Percentiles rank a stretch among this genome's conserved stretches.
Conservation (phyloP, 2,329 filamentous ascomycete species). For the Ilyonectria mors-panacis region DNA sequence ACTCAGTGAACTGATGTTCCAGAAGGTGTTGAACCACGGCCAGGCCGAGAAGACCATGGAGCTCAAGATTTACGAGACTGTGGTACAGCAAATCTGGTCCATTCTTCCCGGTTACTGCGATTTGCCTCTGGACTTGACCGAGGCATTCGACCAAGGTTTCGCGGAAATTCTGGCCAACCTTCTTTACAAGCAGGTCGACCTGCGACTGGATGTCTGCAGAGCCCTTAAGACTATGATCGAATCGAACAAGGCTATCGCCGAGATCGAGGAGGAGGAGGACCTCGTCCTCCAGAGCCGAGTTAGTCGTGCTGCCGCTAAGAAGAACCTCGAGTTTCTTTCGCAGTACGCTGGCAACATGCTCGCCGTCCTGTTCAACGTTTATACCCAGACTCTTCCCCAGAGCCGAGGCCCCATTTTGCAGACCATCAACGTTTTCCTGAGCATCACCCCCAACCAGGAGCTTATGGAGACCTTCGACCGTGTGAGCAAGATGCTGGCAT, state of each 20-base stretch:
- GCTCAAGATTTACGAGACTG: conserved; percentile 96
- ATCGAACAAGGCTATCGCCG: conserved; percentile 86
- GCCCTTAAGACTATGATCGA: conserved; percentile 90
- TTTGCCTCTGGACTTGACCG: conserved; percentile 82
- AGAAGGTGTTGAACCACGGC: conserved; percentile 87
- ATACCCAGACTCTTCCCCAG: conserved; percentile 94
- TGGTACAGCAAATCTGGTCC: conserved; percentile 96
- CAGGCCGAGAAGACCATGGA: conserved; percentile 92
- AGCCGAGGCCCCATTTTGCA: conserved; percentile 91
- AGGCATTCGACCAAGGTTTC: conserved; percentile 88
- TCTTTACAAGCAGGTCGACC: conserved; percentile 90
- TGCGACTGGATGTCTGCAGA: conserved; percentile 89
- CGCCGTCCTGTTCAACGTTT: conserved; percentile 98
- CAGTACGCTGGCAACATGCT: conserved; percentile 89
- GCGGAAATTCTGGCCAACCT: conserved; percentile 93
- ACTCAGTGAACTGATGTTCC: conserved; percentile 90
- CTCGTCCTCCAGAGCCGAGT: conserved; percentile 84
- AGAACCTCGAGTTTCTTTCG: conserved; percentile 87
- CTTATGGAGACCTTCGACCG: conserved; percentile 90
- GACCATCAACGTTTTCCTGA: conserved; percentile 95
- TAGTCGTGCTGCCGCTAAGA: conserved; percentile 79
- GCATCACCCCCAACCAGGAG: conserved; percentile 84
- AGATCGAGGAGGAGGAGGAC: conserved; percentile 78
- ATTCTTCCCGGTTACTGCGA: conserved; percentile 96
- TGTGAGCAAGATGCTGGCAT: conserved; percentile 87